Percentiles rank a stretch among this genome's conserved stretches.
Evolutionary conservation across 2,329 filamentous ascomycete genomes (phyloP).

Genomic region (Ascomycota sp.): DNA sequence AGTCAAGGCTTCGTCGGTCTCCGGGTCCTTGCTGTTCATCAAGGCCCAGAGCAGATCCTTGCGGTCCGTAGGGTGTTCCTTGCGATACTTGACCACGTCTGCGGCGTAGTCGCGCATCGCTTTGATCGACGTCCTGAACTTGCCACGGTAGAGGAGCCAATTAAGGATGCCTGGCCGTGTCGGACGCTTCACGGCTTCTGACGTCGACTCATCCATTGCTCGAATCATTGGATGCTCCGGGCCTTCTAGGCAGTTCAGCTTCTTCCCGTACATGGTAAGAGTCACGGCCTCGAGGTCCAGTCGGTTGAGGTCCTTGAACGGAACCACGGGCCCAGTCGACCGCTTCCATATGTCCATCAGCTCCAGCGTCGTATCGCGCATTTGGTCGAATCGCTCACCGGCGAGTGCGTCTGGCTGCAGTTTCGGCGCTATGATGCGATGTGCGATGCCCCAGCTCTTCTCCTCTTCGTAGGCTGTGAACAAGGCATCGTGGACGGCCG

Average conservation of each 20-base stretch:
- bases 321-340: conserved; percentile 16
- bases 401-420: conserved; percentile 14
- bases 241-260: conserved; percentile 22
- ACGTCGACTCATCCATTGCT: conserved; percentile 31
- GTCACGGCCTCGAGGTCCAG: conserved; percentile 29
- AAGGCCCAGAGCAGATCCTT: conserved; percentile 39
- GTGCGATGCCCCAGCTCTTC: conserved; percentile 24
- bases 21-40: conserved; percentile 33
- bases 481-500: conserved; percentile 25
- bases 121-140: conserved; percentile 30
- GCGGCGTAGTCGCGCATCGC: conserved; percentile 30
- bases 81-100: conserved; percentile 33
- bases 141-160: conserved; percentile 26
- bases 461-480: conserved; percentile 29
- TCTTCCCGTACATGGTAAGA: conserved; percentile 27
- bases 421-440: conserved; percentile 27
- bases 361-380: conserved; percentile 25
- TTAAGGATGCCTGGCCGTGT: conserved; percentile 28
- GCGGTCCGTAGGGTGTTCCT: conserved; percentile 27
- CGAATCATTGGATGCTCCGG: conserved; percentile 24
- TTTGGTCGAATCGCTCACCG: conserved; percentile 18
- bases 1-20: conserved; percentile 33
- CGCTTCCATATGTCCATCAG: conserved; percentile 26
- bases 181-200: conserved; percentile 32
- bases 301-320: conserved; percentile 27